Conservation (phyloP, 2,329 filamentous ascomycete genomes). For the Phyllosticta ampelicida region DNA sequence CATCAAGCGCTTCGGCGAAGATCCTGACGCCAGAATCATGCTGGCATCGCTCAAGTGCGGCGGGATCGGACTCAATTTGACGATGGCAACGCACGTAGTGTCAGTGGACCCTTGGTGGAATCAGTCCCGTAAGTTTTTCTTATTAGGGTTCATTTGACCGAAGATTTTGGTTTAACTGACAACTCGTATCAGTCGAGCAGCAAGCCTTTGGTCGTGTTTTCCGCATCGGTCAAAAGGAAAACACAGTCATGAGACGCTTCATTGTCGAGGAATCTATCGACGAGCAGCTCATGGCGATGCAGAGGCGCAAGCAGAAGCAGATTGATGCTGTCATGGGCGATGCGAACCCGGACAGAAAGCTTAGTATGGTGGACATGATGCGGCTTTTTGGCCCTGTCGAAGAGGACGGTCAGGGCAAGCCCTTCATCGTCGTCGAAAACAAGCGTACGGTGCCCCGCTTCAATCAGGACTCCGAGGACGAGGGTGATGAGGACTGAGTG, state of each 20-base stretch:
- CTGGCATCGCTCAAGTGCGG: slow-evolving; percentile 48
- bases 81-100: slow-evolving; percentile 40
- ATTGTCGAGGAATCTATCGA: slow-evolving; percentile 49
- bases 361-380: slow-evolving; percentile 32
- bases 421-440: slow-evolving; percentile 32
- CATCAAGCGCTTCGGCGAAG: slow-evolving; percentile 36
- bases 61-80: slow-evolving; percentile 49
- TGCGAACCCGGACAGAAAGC: slow-evolving; percentile 22
- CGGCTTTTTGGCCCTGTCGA: slow-evolving; percentile 35
- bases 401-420: slow-evolving; percentile 27
- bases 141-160: no score
- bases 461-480: slow-evolving; percentile 21
- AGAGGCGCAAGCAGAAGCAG: slow-evolving; percentile 41
- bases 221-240: slow-evolving; percentile 52
- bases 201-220: slow-evolving; percentile 55
- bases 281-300: slow-evolving; percentile 43
- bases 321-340: slow-evolving; percentile 36
- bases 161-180: no score
- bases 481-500: slow-evolving; percentile 21
- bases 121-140: no score
- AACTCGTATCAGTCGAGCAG: slow-evolving; percentile 48
- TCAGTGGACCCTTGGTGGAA: slow-evolving; percentile 51
- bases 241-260: slow-evolving; percentile 50
- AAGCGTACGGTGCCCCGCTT: slow-evolving; percentile 21
- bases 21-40: slow-evolving; percentile 34